Conservation (phyloP, 208 protist genomes). For the Leishmania braziliensis region DNA sequence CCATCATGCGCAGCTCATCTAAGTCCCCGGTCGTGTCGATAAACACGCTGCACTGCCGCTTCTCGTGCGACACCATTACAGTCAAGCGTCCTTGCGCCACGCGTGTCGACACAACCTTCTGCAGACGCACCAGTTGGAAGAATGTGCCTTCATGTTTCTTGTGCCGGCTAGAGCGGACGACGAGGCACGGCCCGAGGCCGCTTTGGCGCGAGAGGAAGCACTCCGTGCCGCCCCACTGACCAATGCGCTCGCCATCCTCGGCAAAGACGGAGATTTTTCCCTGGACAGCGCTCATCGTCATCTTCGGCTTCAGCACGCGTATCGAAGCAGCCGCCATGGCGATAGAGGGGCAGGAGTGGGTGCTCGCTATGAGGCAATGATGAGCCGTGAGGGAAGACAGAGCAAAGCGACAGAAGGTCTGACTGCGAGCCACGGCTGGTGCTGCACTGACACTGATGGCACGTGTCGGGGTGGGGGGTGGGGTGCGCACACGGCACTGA, state of each 20-base stretch:
- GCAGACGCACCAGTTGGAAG: slow-evolving; percentile 57
- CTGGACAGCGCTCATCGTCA: slow-evolving; percentile 58
- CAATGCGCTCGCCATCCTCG: slow-evolving; percentile 70
- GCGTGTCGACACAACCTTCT: slow-evolving; percentile 55
- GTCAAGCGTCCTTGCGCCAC: slow-evolving; percentile 70
- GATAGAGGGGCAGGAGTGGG: background rate
- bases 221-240: slow-evolving; percentile 83
- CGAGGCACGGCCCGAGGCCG: slow-evolving; percentile 74
- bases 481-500: too few relatives aligned
- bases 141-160: slow-evolving; percentile 71
- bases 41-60: slow-evolving; percentile 60
- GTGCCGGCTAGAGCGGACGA: slow-evolving; percentile 73
- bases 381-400: background rate
- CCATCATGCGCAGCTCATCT: slow-evolving; percentile 68
- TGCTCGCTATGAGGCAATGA: background rate
- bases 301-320: slow-evolving; percentile 49
- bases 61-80: slow-evolving; percentile 61
- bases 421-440: background rate
- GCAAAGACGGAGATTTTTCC: slow-evolving; percentile 61
- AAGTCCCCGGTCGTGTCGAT: slow-evolving; percentile 70
- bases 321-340: slow-evolving; percentile 26
- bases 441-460: background rate
- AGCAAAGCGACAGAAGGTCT: background rate
- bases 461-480: background rate
- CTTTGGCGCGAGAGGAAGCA: slow-evolving; percentile 81